These are phyloP conservation scores for Trichoderma gamsii DNA, from an alignment of 495 filamentous ascomycete genomes.

Conservation along the genomic window DNA sequence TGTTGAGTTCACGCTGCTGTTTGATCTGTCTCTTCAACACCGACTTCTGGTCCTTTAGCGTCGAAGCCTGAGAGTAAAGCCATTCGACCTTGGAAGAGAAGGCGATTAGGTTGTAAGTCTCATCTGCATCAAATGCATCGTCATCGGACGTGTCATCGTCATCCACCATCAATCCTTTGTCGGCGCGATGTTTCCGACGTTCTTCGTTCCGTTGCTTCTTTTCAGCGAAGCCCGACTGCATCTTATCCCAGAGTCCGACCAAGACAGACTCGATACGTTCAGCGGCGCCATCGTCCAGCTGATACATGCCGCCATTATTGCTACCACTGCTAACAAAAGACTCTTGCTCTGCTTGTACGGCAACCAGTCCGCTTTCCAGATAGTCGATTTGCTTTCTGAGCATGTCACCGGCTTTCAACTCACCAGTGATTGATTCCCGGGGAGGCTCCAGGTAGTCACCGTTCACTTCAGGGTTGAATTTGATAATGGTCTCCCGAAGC, in stretches of 20 bases:
- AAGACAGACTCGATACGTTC: conserved; percentile 51
- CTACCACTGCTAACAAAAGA: conserved; percentile 19
- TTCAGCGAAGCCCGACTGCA: conserved; percentile 57
- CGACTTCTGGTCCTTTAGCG: conserved; percentile 75
- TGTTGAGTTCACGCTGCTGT: conserved; percentile 85
- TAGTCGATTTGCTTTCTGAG: conserved; percentile 37
- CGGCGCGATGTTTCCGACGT: conserved; percentile 39
- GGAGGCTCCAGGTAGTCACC: conserved; percentile 30
- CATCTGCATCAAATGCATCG: conserved; percentile 45
- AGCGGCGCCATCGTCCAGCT: conserved; percentile 24
- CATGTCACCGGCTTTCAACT: conserved; percentile 36
- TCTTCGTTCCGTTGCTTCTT: conserved; percentile 47
- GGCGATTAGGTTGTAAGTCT: conserved; percentile 58
- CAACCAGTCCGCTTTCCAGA: conserved; percentile 31
- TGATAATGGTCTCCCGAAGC: conserved; percentile 60
- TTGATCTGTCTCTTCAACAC: conserved; percentile 84
- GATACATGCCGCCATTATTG: conserved; percentile 19
- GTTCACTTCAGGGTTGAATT: conserved; percentile 47
- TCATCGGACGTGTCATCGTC: conserved; percentile 44
- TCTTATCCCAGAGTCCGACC: conserved; percentile 65
- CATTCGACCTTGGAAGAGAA: conserved; percentile 74
- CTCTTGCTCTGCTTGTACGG: conserved; percentile 28
- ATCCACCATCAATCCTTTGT: conserved; percentile 33
- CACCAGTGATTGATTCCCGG: conserved; percentile 19
- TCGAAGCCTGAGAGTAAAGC: conserved; percentile 57